Conservation (phyloP, 345 rosid species). For the Syzygium oleosum region DNA sequence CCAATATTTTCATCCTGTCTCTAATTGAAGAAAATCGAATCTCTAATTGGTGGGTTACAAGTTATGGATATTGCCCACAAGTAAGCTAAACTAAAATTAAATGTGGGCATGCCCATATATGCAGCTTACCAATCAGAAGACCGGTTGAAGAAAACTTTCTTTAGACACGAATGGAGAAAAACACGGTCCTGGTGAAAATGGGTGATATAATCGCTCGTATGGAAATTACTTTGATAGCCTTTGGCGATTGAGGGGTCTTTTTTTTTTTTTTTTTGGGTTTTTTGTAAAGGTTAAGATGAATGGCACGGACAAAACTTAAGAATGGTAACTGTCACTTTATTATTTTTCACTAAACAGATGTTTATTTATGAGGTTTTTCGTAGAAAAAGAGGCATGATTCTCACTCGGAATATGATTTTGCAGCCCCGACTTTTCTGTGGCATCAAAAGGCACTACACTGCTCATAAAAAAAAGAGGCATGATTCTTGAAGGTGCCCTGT, state of each 20-base stretch:
- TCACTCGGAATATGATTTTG: neutral
- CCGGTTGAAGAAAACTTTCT: neutral
- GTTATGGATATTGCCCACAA: neutral
- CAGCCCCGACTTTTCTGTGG: neutral
- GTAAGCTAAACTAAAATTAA: neutral
- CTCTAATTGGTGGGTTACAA: neutral
- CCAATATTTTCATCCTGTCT: neutral
- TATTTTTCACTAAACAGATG: neutral
- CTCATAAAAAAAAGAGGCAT: neutral
- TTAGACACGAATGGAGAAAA: neutral
- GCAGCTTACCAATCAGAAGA: neutral
- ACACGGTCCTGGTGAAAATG: neutral
- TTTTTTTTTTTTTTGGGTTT: too few relatives aligned
- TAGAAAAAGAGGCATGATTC: neutral
- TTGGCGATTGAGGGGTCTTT: neutral
- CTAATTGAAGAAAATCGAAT: too few relatives aligned
- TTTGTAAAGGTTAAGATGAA: neutral
- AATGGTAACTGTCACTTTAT: neutral
- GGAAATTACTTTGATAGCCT: neutral
- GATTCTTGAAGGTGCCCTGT: neutral
- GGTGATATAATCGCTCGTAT: neutral
- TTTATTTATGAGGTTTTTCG: neutral
- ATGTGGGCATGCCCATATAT: neutral
- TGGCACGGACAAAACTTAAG: neutral
- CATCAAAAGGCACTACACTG: neutral